Evolutionary conservation across 2,329 filamentous ascomycete genomes (phyloP), one percentile per base, ranked within the genome.

Genomic region (Colletotrichum sp.): DNA sequence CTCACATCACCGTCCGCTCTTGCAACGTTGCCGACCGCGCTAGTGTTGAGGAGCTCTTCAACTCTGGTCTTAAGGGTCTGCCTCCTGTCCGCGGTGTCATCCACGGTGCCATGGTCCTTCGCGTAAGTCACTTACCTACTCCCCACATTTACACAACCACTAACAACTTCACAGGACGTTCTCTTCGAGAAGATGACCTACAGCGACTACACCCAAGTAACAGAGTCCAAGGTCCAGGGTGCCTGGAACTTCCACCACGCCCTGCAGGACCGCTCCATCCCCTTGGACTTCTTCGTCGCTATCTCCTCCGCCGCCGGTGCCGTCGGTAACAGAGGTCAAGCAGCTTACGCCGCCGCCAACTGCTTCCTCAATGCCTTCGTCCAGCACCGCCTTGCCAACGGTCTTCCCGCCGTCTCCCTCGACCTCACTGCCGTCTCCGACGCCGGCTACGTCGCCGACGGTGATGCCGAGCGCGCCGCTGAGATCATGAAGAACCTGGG

Each of bases 221-320:
- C 89, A 52, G 83, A 86, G 59, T 87, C 88, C 77, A 92, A 92
- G 80, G 87, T 90, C 0, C 82, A 86, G 8, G 90, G 89, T 8
- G 88, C 87, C 3, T 89, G 87, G 86, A 91, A 92, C 80, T 85
- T 91, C 68, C 89, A 92, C 80, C 82, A 86, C 18, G 85, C 85
- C 2, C 83, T 90, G 3, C 76, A 81, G 26, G 79, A 81, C 36
- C 78, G 81, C 1, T 63, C 75, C 10, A 57, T 68, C 22, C 81
- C 83, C 0, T 83, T 90, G 2, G 88, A 90, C 80, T 91, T 92
- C 82, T 91, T 91, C 81, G 83, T 90, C 28, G 84, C 87, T 30
- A 86, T 90, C n/a, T 91, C 90, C 0, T 89, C 89, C 5, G 85
- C 87, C 1, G 86, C 88, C 4, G 86, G 89, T n/a, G 84, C 88